Base-by-base conservation (phyloP, 106 monocot species). In the Allium fistulosum region DNA sequence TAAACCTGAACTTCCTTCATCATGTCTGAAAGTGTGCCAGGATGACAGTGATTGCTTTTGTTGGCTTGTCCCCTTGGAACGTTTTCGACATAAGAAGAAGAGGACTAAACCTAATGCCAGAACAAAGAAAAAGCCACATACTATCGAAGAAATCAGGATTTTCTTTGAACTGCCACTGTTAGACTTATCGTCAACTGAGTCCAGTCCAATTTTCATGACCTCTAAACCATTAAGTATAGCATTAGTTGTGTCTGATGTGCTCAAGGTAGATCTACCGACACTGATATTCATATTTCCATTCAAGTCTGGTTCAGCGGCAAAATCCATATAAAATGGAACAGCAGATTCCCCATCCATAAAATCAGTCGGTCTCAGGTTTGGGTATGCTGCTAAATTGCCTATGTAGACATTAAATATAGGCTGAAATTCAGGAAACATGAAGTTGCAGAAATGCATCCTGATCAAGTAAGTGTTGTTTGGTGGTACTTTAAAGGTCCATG, bases 361-460 rank as follows among this genome's bases (percentile, higher is more conserved):
- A 1, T 4, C 15, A 9, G 51, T 37, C 9, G 73, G 70, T 5
- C 51, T 49, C 17, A 90, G 64, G 37, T 85, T 59, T n/a, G 4
- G 18, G 10, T 12, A 2, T 0, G 69, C 79, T 1, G 10, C 10
- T 9, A 26, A 22, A 7, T 57, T 48, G 10, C 59, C 66, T 15
- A 90, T 62, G 60, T 76, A 90, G 55, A 90, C 78, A 51, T 78
- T 9, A 78, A 90, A 90, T 51, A 4, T 45, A 47, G 76, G 65
- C 3, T 10, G 14, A n/a, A 10, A 16, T 0, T 12, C 68, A 46
- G 62, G 15, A 6, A 74, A 71, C 57, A 76, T 49, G 69, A 76
- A 65, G 71, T 86, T 75, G 74, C 90, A 90, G 76, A 86, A 90
- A 59, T 90, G 90, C 67, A 83, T 59, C 11, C 90, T 75, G 14